Conservation (phyloP, 2,329 filamentous ascomycete species). For the Colletotrichum cordylinicola region DNA sequence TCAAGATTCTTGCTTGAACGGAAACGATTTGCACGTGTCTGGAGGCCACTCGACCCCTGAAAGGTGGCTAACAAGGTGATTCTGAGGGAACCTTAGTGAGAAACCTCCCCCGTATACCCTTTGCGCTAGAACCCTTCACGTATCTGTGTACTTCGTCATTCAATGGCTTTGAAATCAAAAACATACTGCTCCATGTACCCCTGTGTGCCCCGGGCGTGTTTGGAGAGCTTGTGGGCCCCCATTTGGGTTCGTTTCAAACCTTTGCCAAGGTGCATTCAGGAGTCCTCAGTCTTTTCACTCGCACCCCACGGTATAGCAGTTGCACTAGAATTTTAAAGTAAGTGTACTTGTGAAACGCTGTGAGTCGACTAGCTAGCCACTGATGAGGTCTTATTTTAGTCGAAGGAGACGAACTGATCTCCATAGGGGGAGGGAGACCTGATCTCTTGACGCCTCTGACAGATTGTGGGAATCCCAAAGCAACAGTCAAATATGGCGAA, state of each 20-base stretch:
- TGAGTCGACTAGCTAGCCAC: neutral
- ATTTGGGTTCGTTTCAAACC: neutral
- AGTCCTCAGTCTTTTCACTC: neutral
- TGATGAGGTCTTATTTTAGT: neutral
- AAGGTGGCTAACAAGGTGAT: neutral
- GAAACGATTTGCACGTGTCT: neutral
- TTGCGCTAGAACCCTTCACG: neutral
- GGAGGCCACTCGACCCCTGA: neutral
- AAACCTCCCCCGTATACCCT: neutral
- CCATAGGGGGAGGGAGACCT: neutral
- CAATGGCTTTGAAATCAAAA: neutral
- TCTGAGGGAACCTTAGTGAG: neutral
- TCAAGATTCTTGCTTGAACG: neutral
- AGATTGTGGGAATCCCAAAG: neutral
- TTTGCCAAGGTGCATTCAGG: neutral
- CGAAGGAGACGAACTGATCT: neutral
- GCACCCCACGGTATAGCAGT: neutral
- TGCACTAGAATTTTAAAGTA: neutral
- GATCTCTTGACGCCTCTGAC: neutral
- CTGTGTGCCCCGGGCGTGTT: neutral
- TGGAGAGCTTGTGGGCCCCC: neutral
- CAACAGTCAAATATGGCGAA: neutral
- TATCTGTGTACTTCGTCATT: neutral
- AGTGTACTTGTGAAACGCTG: neutral
- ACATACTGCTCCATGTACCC: neutral